phyloP scores from a whole-genome alignment of 1,284 basidiomycete species.

The Vanrija sp. region DNA sequence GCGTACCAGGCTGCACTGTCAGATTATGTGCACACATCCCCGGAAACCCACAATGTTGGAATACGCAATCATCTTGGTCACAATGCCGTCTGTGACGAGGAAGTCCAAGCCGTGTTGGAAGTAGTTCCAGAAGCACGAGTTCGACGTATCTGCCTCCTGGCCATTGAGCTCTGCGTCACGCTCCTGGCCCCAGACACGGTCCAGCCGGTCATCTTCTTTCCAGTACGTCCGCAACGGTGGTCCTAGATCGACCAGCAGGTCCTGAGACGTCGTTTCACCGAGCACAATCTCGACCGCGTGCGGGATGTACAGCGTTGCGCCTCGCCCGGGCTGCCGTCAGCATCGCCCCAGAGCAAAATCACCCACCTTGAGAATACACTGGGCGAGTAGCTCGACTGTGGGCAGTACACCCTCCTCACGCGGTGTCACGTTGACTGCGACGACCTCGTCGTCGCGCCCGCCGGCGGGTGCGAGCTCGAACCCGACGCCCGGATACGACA shows the following conservation, averaged over 20 bases:
- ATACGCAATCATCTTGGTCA: conserved; percentile 80
- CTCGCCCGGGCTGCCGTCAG: conserved; percentile 61
- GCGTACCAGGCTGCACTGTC: conserved; percentile 68
- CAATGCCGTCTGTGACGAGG: conserved; percentile 63
- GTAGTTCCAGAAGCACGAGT: conserved; percentile 82
- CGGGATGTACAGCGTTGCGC: conserved; percentile 57
- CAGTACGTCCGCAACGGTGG: conserved; percentile 71
- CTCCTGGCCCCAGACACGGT: conserved; percentile 35
- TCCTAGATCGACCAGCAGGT: conserved; percentile 71
- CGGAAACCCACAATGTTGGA: conserved; percentile 67
- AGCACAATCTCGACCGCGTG: conserved; percentile 59
- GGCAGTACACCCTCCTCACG: conserved; percentile 44
- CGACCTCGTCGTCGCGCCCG: conserved; percentile 49
- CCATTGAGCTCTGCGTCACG: not conserved
- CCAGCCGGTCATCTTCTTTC: conserved; percentile 81
- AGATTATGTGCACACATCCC: not conserved
- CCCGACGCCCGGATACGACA: conserved; percentile 67
- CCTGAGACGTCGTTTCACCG: conserved; percentile 77
- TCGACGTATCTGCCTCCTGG: not conserved
- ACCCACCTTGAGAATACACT: conserved; percentile 24
- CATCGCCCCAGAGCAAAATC: not conserved
- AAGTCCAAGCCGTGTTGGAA: conserved; percentile 84
- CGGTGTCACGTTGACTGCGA: conserved; percentile 24
- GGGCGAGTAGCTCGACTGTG: conserved; percentile 7
- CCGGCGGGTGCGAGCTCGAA: conserved; percentile 66